Evolutionary conservation across 1,284 basidiomycete genomes (phyloP), one percentile per base, ranked within the genome.

Genomic region (Apiotrichum veenhuisii): DNA sequence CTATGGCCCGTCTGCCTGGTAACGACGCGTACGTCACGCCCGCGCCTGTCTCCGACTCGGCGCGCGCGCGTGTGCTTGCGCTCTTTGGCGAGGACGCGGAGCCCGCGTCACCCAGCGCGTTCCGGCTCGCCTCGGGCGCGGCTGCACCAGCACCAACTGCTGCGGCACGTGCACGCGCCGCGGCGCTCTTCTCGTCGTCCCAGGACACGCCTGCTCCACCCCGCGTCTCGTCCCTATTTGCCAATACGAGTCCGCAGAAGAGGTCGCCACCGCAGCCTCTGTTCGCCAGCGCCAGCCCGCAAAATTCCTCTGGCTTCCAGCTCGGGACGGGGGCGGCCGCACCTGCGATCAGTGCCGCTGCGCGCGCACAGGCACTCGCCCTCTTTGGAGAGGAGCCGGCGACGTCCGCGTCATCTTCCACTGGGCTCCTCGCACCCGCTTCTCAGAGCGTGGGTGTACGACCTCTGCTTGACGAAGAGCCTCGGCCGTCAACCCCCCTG

Each of bases 1-100:
- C 3, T 7, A 17, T 23, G 25, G 30, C 30, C 12, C 42, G n/a
- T 5, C 22, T 23, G 26, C 25, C 17, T 14, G 18, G 26, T 5
- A 14, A 20, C 18, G 45, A 48, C 22, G 20, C 46, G 33, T 48
- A 34, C 26, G 33, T 23, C 14, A 48, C 46, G 14, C 46, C 46
- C 33, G 20, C 20, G 5, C 36, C 36, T 14, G 36, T 37, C 4
- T 20, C 40, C 5, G 40, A 5, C 20, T 27, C 44, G 9, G 51
- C 54, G 1, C 51, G 50, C 14, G 55, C 55, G 2, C 52, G 54
- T n/a, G 63, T 53, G 0, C 25, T 54, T 18, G 53, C 60, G 5
- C 40, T 62, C 23, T 58, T 64, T 22, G 55, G 50, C 11, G 59
- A 61, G 10, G 43, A 23, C 14, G 44, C 37, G n/a, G 34, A 26